Conservation (phyloP, 768 basidiomycete species). For the Mycena vitilis region DNA sequence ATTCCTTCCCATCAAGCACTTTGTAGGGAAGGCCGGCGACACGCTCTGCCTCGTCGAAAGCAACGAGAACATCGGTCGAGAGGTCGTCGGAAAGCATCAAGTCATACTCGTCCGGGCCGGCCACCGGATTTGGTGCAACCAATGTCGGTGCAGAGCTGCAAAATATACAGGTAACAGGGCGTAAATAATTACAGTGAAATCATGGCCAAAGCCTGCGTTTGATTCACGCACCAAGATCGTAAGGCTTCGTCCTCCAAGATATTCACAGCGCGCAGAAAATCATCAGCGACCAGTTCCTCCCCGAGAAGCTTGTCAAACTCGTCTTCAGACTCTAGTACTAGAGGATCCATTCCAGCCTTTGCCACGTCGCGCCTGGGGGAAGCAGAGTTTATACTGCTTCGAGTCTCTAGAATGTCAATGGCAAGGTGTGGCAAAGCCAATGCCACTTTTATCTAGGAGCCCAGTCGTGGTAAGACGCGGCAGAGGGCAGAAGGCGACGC, state of each 20-base stretch:
- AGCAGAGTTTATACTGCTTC: no score
- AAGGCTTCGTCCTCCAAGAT: background rate
- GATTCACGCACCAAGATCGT: background rate
- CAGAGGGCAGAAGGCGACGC: no score
- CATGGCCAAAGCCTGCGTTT: background rate
- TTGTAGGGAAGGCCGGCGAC: background rate
- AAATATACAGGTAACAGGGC: background rate
- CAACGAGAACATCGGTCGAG: background rate
- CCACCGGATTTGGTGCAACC: background rate
- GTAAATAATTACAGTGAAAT: background rate
- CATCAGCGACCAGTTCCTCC: no score
- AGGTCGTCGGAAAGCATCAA: conserved; percentile 11
- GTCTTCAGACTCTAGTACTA: no score
- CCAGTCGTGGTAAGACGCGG: no score
- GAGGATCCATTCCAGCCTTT: no score
- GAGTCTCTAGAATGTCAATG: no score
- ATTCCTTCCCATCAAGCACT: background rate
- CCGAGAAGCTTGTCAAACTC: no score
- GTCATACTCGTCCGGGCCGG: conserved; percentile 11
- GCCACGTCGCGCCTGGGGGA: no score
- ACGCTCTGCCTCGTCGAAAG: conserved; percentile 13
- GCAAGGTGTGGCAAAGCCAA: no score
- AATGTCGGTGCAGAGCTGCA: background rate
- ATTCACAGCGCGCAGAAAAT: background rate
- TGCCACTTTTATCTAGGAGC: no score